phyloP scores from a whole-genome alignment of 495 filamentous ascomycete genomes.

The Zalerion maritima region DNA sequence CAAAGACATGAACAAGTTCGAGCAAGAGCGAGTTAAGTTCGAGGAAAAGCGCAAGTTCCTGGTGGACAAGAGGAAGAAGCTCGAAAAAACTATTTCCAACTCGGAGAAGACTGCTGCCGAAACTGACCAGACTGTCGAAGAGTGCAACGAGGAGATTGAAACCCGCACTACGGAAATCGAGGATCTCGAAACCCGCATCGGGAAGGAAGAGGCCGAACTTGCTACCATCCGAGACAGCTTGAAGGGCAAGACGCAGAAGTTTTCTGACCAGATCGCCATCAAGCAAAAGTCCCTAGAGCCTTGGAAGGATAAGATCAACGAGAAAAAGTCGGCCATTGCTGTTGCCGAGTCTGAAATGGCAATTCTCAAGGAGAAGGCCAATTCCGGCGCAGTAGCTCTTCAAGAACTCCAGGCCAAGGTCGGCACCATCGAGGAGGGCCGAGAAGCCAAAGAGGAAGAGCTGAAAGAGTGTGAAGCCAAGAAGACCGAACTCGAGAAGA shows the following conservation, averaged over 20 bases:
- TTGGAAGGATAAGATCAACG: constrained; percentile 92
- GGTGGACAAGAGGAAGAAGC: constrained; percentile 76
- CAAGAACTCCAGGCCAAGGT: constrained; percentile 78
- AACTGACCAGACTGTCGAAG: constrained; percentile 60
- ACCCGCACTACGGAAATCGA: constrained; percentile 55
- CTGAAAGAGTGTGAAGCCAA: constrained; percentile 61
- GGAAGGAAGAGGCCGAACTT: constrained; percentile 68
- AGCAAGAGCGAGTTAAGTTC: constrained; percentile 92
- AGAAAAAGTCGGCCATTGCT: constrained; percentile 84
- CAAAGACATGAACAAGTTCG: constrained; percentile 82
- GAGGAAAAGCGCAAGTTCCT: constrained; percentile 96
- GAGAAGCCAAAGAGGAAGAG: constrained; percentile 54
- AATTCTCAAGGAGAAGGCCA: constrained; percentile 76
- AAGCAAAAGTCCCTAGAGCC: constrained; percentile 94
- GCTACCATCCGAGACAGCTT: constrained; percentile 63
- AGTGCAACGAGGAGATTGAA: constrained; percentile 62
- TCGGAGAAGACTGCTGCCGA: constrained; percentile 50
- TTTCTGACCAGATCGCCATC: constrained; percentile 78
- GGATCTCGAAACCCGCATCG: constrained; percentile 57
- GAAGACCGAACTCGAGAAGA: constrained; percentile 55
- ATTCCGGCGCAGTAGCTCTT: constrained; percentile 66
- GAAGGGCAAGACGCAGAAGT: constrained; percentile 87
- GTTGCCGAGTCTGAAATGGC: constrained; percentile 89
- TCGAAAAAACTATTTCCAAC: constrained; percentile 73
- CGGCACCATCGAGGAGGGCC: constrained; percentile 49